Conservation (phyloP, 805 yeast species). For the Cyberlindnera mycetangii region DNA sequence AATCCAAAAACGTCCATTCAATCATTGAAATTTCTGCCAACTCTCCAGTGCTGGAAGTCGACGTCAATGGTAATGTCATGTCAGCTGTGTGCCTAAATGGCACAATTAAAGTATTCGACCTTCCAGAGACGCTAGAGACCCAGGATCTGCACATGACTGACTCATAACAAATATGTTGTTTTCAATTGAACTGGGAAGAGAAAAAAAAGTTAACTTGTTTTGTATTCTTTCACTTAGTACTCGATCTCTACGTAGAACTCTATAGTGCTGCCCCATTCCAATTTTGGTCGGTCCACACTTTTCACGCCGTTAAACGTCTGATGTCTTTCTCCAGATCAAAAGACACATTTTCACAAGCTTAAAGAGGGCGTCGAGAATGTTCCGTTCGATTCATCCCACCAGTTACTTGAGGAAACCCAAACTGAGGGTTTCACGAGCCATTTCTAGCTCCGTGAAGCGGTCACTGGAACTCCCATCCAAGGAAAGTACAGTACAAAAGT, state of each 20-base stretch:
- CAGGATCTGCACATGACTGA: not conserved
- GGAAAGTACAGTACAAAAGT: slow-evolving; percentile 12
- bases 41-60: slow-evolving; percentile 19
- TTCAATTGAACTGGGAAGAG: too few species aligned
- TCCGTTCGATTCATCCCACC: not conserved
- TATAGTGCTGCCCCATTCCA: too few species aligned
- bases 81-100: slow-evolving; percentile 16
- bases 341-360: too few species aligned
- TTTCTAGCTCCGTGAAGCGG: not conserved
- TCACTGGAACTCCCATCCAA: slow-evolving; percentile 6
- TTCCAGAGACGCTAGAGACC: not conserved
- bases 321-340: too few species aligned
- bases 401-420: not conserved
- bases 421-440: not conserved
- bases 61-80: slow-evolving; percentile 8
- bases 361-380: too few species aligned
- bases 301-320: too few species aligned
- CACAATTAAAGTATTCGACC: slow-evolving; percentile 6
- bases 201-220: too few species aligned
- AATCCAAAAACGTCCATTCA: slow-evolving; percentile 46
- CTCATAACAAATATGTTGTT: too few species aligned
- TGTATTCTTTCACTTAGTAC: too few species aligned
- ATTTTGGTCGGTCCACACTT: too few species aligned
- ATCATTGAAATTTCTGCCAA: slow-evolving; percentile 9
- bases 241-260: too few species aligned